Base-by-base conservation (phyloP, 108 stramenopile species). In the Chaetoceros muelleri region DNA sequence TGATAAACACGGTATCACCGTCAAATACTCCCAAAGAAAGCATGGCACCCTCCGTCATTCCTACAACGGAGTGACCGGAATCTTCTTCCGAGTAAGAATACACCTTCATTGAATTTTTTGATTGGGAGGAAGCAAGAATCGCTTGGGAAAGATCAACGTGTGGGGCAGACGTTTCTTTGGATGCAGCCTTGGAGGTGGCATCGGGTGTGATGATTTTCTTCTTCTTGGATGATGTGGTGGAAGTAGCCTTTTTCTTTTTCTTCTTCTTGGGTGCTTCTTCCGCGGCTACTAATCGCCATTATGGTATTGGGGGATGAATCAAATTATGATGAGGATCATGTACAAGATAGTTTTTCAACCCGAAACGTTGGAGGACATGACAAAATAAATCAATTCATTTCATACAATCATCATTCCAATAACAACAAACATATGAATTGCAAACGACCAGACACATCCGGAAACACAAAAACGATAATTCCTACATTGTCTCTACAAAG, bases 1-100 rank as follows among this genome's bases (percentile, higher is more conserved):
- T 81, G 70, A 92, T 84, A 16, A 62, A 75, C 28, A 92, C 81
- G 28, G 86, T 82, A 55, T 92, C 90, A 17, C 90, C 90, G 48
- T 92, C 90, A 63, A 92, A 92, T 22, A 92, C 61, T 19, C 79
- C 86, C 73, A 92, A 74, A 45, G 68, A 60, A 54, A 76, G 76
- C 84, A 92, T 79, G 26, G 84, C 73, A 2, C 59, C 49, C 55
- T 81, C 81, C 18, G 82, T 82, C 68, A 87, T 76, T 19, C 83
- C 85, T 8, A 86, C 84, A 28, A 92, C 80, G 22, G 81, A 73
- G 60, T 92, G 90, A 13, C 90, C 90, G 58, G 79, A 79, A 31
- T 83, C 76, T 16, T 65, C 68, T 48, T 56, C 54, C 28, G 67
- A 55, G 58, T 90, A 82, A 23, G 70, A 65, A 55, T 82, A 84